Evolutionary conservation across 768 basidiomycete species (phyloP), one percentile per base, ranked within the genome.

Genomic region (Podaxis sp.): DNA sequence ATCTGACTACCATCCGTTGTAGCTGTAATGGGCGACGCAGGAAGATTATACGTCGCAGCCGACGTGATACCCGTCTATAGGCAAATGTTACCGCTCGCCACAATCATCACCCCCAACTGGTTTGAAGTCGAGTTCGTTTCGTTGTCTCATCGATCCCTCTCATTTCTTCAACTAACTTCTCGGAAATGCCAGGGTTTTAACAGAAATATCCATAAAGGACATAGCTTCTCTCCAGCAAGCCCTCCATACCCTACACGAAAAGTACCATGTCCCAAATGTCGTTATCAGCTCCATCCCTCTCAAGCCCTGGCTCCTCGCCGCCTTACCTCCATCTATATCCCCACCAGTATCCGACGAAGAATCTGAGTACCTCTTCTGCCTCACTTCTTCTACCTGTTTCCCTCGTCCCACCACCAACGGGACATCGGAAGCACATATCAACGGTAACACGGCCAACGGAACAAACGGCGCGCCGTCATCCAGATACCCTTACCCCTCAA

Each of bases 11-110:
- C 33, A 22, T 11, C 3, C 52, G 4, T 26, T 41, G 33, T 68
- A 97, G 95, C 97, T 40, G 97, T 99, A 2, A 86, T 99, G 76
- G 97, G 97, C 4, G 97, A 99, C 74, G 81, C 93, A 12, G 95
- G 94, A 4, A 82, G 79, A 41, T 78, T 99, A 13, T 99, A 99
- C 68, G 95, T 98, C 22, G 85, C 95, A 3, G 80, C 88, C 22
- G 87, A 93, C 64, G 93, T 95, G 8, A 79, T 99, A 63, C 93
- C 95, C 1, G 82, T 93, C 41, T 99, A 99, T 78, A 85, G 87
- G 51, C 77, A 81, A 46, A 84, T 95, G 77, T 79, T 96, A 0
- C 80, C 86, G n/a, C 76, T 87, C n/a, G 90, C 97, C 2, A 92
- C 92, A 0, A 87, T 98, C 53, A 98, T 98, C 66, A 95, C 97